These are phyloP conservation scores for Tetrahymena elliotti DNA, from an alignment of 73 alveolate species.

Conservation along the genomic window DNA sequence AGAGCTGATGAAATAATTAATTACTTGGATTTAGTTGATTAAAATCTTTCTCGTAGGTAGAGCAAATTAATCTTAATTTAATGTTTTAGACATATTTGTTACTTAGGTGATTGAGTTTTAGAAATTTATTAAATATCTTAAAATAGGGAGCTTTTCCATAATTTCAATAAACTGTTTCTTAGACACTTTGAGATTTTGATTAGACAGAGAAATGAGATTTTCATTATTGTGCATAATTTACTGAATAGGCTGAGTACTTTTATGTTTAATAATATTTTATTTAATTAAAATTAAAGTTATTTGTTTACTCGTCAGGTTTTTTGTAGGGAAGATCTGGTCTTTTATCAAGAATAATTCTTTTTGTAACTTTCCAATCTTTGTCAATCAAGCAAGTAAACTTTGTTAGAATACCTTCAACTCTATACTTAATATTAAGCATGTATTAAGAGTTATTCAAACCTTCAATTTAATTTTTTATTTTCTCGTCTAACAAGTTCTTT, in stretches of 20 bases:
- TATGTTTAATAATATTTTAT: neutral
- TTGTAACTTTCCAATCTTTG: neutral
- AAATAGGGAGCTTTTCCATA: neutral
- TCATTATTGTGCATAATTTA: neutral
- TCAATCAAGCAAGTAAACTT: neutral
- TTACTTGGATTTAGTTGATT: neutral
- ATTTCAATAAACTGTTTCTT: neutral
- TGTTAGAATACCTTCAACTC: neutral
- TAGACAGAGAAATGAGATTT: neutral
- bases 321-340: neutral
- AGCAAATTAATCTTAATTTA: neutral
- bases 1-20: too few relatives aligned
- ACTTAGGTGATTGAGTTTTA: neutral
- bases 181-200: neutral
- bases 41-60: neutral
- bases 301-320: neutral
- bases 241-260: neutral
- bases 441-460: neutral
- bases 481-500: neutral
- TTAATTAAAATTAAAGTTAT: neutral
- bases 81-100: neutral
- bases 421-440: neutral
- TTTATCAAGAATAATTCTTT: neutral
- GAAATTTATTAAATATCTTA: neutral
- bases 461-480: neutral